phyloP scores from a whole-genome alignment of 331 rosid genomes.

The Malus hybrid region DNA sequence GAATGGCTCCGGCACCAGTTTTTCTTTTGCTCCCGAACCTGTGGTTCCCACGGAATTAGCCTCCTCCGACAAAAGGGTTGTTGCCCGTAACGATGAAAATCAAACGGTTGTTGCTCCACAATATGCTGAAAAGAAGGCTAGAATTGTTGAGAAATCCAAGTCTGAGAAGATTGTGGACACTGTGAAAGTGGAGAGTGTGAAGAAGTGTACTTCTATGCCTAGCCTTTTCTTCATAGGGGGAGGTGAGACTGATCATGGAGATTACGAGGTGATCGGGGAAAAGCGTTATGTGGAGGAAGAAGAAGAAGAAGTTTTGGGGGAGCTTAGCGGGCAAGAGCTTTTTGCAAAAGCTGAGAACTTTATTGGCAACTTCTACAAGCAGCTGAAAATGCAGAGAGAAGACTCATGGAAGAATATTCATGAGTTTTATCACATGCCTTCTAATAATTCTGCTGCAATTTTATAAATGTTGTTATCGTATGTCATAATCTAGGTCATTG shows the following conservation, averaged over 20 bases:
- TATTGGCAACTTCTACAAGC: constrained; percentile 69
- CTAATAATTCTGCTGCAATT: neutral
- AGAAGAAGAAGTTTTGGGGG: constrained; percentile 24
- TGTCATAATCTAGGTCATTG: neutral
- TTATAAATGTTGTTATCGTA: neutral
- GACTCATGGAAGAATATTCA: constrained; percentile 47
- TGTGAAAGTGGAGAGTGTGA: constrained; percentile 20
- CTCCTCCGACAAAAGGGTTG: neutral
- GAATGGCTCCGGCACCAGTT: neutral
- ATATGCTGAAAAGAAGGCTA: constrained; percentile 11
- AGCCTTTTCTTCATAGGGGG: constrained; percentile 58
- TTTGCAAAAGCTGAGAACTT: constrained; percentile 68
- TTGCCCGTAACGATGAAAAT: neutral
- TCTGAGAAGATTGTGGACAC: constrained; percentile 27
- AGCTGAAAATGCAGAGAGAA: constrained; percentile 77
- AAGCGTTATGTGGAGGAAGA: constrained; percentile 24
- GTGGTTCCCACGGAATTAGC: neutral
- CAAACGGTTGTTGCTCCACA: neutral
- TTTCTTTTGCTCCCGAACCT: neutral
- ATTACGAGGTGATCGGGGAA: constrained; percentile 8
- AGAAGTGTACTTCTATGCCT: constrained; percentile 48
- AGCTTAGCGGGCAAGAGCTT: constrained; percentile 50
- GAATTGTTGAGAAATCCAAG: constrained; percentile 18
- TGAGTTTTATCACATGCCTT: constrained; percentile 37
- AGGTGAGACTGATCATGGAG: constrained; percentile 32